phyloP scores from a whole-genome alignment of 345 rosid genomes.

The Rhodomyrtus tomentosa region DNA sequence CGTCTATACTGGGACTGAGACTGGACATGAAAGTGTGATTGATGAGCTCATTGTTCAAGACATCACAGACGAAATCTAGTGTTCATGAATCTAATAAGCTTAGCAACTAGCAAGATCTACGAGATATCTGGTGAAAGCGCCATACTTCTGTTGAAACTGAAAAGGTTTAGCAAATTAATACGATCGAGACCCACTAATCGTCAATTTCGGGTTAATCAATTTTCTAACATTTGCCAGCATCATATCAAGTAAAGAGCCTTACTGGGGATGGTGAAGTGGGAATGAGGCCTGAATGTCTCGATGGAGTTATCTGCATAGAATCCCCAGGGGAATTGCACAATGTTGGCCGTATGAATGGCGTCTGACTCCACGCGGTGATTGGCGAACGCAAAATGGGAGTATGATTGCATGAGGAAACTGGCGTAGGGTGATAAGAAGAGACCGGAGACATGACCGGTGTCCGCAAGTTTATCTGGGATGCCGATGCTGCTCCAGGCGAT shows the following conservation, averaged over 20 bases:
- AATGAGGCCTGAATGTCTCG: background rate
- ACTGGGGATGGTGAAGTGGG: background rate
- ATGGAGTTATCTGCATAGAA: conserved; percentile 13
- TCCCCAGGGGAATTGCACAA: conserved; percentile 35
- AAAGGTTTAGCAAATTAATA: background rate
- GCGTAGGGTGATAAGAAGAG: conserved; percentile 28
- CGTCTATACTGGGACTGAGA: background rate
- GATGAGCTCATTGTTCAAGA: no score
- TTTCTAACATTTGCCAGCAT: background rate
- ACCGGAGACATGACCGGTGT: conserved; percentile 25
- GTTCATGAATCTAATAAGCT: background rate
- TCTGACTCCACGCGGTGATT: conserved; percentile 24
- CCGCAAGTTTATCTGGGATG: conserved; percentile 17
- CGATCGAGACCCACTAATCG: background rate
- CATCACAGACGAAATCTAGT: background rate
- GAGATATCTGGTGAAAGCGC: background rate
- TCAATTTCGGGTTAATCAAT: background rate
- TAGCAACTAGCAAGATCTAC: background rate
- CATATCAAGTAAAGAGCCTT: background rate
- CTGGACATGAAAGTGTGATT: background rate
- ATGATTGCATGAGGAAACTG: conserved; percentile 25
- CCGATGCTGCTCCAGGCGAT: conserved; percentile 21
- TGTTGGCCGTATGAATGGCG: conserved; percentile 40
- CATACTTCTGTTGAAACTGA: background rate
- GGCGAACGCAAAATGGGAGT: conserved; percentile 48